Base-by-base conservation (phyloP, 2,329 filamentous ascomycete species). In the Diaporthe eres region DNA sequence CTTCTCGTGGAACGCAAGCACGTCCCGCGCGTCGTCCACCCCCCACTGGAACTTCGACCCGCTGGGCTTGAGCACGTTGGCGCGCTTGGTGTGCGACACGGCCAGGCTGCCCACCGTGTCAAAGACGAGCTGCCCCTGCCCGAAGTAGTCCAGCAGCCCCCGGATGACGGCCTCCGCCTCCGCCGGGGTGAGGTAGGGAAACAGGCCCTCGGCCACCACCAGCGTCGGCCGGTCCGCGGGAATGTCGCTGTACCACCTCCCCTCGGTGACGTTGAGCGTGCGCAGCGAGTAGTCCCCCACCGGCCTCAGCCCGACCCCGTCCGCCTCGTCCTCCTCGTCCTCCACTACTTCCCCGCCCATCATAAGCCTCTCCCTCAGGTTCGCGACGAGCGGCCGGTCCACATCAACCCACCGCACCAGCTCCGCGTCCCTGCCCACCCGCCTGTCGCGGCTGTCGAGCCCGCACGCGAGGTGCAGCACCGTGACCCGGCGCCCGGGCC, bases 391-490 rank as follows among this genome's bases (percentile, higher is more conserved):
- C 39, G 76, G 76, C 19, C 70, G 8, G 31, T 77, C 76, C 3
- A 76, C 60, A 9, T 77, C 76, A 5, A 77, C 65, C 76, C 76
- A 77, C 37, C 75, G 57, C 39, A 76, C 74, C 28, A 57, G 74
- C 31, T 67, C 63, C 3, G 58, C 31, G 31, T 67, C 71, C 22
- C 51, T 7, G 3, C 2, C 2, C 13, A 74, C 51, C 6, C 76
- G 74, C 47, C 65, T 49, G 68, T 51, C 70, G 17, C 76, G 75
- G 8, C 55, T 42, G 49, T 77, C 76, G 19, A 77, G 72, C 17
- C 76, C 76, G 53, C 74, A 76, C 28, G 75, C 75, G 22, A 77
- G 63, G 61, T 77, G 71, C 42, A 77, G 63, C 34, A 77, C 76
- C 44, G 75, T 76, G 7, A 76, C 51, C 9, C 31, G 12, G 19